Evolutionary conservation across 768 basidiomycete species (phyloP).

Genomic region (Suillus ampliporus): DNA sequence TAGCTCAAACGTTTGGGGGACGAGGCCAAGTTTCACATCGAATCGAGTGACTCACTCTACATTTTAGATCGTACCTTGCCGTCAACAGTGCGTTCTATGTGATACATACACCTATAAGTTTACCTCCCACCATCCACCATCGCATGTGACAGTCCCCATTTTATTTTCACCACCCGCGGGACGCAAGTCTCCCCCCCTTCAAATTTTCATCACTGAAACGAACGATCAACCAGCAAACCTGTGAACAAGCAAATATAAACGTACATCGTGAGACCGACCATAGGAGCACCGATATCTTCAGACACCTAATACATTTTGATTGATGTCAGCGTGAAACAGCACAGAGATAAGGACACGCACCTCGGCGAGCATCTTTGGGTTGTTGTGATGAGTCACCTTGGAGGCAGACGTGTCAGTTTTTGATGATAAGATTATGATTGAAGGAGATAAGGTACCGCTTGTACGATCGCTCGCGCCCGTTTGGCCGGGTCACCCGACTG

Average conservation of each 20-base stretch:
- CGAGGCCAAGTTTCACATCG: no score
- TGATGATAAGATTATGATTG: slow-evolving; percentile 5
- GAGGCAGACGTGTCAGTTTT: slow-evolving; percentile 15
- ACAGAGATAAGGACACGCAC: slow-evolving; percentile 41
- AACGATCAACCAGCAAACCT: background rate
- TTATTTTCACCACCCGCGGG: slow-evolving; percentile 63
- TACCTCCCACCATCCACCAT: slow-evolving; percentile 18
- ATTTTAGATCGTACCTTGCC: no score
- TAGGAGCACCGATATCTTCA: slow-evolving; percentile 85
- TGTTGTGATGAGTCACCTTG: slow-evolving; percentile 93
- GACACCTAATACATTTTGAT: slow-evolving; percentile 55
- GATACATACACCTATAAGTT: slow-evolving; percentile 4
- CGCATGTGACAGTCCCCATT: slow-evolving; percentile 8
- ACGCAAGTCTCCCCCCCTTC: slow-evolving; percentile 72
- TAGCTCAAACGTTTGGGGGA: no score
- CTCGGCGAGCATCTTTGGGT: slow-evolving; percentile 90
- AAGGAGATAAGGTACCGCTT: slow-evolving; percentile 66
- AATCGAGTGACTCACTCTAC: no score
- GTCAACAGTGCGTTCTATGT: background rate
- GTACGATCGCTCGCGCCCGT: slow-evolving; percentile 93
- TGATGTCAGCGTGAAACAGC: slow-evolving; percentile 2
- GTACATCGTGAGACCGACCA: slow-evolving; percentile 92
- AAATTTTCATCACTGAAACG: slow-evolving; percentile 61
- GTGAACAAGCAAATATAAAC: slow-evolving; percentile 30
- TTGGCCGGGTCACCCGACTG: slow-evolving; percentile 94